These are phyloP conservation scores for Candida xiaguanensis DNA, from an alignment of 805 yeast species.

Conservation along the genomic window DNA sequence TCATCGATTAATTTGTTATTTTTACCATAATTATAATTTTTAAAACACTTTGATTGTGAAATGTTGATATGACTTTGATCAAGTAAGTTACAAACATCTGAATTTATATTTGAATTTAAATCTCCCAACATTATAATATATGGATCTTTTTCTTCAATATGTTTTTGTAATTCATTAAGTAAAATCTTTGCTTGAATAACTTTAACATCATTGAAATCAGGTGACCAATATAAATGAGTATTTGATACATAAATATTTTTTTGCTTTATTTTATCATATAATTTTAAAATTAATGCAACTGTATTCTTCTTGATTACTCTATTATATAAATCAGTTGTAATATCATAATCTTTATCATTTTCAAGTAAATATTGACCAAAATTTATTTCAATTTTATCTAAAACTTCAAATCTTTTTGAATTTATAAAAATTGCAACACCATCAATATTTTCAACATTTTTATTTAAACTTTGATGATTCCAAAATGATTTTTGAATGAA, in stretches of 20 bases:
- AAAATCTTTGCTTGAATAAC: slow-evolving; percentile 47
- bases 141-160: slow-evolving; percentile 13
- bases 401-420: slow-evolving; percentile 41
- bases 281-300: slow-evolving; percentile 50
- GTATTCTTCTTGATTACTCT: slow-evolving; percentile 49
- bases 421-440: slow-evolving; percentile 59
- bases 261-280: slow-evolving; percentile 41
- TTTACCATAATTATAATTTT: slow-evolving; percentile 15
- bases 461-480: slow-evolving; percentile 27
- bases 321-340: slow-evolving; percentile 28
- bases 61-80: slow-evolving; percentile 20
- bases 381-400: slow-evolving; percentile 27
- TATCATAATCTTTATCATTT: slow-evolving; percentile 21
- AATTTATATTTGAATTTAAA: slow-evolving; percentile 49
- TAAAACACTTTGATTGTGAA: slow-evolving; percentile 11
- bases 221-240: slow-evolving; percentile 59
- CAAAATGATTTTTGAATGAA: slow-evolving; percentile 55
- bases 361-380: slow-evolving; percentile 25
- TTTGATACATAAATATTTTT: slow-evolving; percentile 47
- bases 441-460: slow-evolving; percentile 45
- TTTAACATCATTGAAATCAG: slow-evolving; percentile 50
- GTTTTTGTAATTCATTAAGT: slow-evolving; percentile 13
- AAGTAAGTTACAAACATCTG: slow-evolving; percentile 46
- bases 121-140: slow-evolving; percentile 51
- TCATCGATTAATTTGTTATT: slow-evolving; percentile 11